A percentile compares a stretch with the other conserved stretches of the same genome.
Evolutionary conservation across 2,329 filamentous ascomycete species (phyloP).

Genomic region (Trichothecium roseum): DNA sequence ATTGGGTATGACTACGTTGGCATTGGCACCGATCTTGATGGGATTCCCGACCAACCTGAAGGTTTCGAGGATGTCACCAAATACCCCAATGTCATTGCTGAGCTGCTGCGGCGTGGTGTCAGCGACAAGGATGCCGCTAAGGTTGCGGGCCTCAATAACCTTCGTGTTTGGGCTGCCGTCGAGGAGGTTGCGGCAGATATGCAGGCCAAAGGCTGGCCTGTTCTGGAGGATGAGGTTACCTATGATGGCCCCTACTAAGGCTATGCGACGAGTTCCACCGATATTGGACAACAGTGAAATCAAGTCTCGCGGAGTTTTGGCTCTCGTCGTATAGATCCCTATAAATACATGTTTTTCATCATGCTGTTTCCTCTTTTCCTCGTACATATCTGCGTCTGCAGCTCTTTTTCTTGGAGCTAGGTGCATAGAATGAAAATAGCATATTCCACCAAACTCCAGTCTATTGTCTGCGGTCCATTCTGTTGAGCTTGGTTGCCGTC

Average conservation of each 20-base stretch:
- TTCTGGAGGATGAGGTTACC: constrained; percentile 41
- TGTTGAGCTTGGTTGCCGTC: constrained; percentile 53
- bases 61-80: constrained; percentile 81
- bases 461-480: constrained; percentile 25
- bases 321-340: too few relatives aligned
- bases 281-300: too few relatives aligned
- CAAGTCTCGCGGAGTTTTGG: too few relatives aligned
- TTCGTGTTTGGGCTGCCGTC: constrained; percentile 75
- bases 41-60: constrained; percentile 52
- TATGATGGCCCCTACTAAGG: background rate
- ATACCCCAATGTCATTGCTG: constrained; percentile 68
- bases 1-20: constrained; percentile 87
- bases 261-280: constrained; percentile 1
- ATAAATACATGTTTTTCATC: too few relatives aligned
- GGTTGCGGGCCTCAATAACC: constrained; percentile 67
- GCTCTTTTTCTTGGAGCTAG: too few relatives aligned
- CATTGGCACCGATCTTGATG: constrained; percentile 84
- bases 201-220: constrained; percentile 44
- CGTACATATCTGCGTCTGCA: too few relatives aligned
- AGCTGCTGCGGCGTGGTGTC: constrained; percentile 63
- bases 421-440: too few relatives aligned
- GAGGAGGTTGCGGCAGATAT: constrained; percentile 60
- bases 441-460: too few relatives aligned
- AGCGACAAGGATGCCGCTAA: constrained; percentile 64
- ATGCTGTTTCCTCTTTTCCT: too few relatives aligned